Conservation (phyloP, 306 rosid species). For the Gynostemma pentaphyllum region DNA sequence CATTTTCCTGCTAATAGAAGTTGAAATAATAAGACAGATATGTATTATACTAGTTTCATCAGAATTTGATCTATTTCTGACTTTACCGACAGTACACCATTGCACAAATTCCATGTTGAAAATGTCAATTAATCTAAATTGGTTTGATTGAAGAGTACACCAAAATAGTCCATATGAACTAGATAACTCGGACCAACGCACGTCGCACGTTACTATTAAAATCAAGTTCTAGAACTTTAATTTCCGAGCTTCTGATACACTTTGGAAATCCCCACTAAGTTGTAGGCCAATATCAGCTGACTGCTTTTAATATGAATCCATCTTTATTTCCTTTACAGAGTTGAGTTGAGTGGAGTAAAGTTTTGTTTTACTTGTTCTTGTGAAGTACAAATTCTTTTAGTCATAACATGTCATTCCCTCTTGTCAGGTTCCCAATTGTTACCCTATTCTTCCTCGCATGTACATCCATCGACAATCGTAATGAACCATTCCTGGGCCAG, state of each 20-base stretch:
- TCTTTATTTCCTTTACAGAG: not conserved
- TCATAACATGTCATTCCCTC: not conserved
- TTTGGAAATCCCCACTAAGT: not conserved
- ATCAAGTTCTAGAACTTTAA: not conserved
- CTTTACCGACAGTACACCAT: not conserved
- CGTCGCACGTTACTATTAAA: not conserved
- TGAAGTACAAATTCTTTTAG: not conserved
- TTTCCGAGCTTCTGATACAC: not conserved
- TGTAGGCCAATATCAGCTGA: not conserved
- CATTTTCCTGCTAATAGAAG: not conserved
- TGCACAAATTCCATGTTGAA: not conserved
- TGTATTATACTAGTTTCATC: too few relatives aligned
- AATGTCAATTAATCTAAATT: not conserved
- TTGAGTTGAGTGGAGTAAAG: not conserved
- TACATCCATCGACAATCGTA: slow-evolving; percentile 16
- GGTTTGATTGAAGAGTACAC: not conserved
- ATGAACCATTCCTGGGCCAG: slow-evolving; percentile 49
- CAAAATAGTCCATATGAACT: not conserved
- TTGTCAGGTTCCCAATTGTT: slow-evolving; percentile 57
- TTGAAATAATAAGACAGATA: too few relatives aligned
- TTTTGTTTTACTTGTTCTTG: not conserved
- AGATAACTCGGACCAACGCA: too few relatives aligned
- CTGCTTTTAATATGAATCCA: not conserved
- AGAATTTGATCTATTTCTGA: too few relatives aligned
- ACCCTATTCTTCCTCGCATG: slow-evolving; percentile 48